These are phyloP conservation scores for Chrysosporium queenslandicum DNA, from an alignment of 2,329 filamentous ascomycete genomes.

Conservation along the genomic window DNA sequence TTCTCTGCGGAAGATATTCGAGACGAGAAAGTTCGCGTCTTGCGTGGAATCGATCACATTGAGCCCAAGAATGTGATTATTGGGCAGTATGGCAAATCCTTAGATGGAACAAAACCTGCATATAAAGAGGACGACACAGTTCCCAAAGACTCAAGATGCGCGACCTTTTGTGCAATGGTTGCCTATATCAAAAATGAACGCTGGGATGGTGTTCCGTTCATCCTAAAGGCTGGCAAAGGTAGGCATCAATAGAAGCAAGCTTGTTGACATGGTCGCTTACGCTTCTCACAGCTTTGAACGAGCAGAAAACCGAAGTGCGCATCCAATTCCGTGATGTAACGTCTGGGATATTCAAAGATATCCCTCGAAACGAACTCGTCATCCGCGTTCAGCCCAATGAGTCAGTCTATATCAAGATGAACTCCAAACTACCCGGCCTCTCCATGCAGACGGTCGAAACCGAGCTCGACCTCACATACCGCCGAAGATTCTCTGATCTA, in stretches of 20 bases:
- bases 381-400: conserved; percentile 99
- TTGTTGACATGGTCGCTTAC: not conserved
- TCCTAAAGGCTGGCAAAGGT: conserved; percentile 94
- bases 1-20: conserved; percentile 97
- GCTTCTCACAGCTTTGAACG: conserved; percentile 64
- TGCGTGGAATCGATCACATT: conserved; percentile 84
- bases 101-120: conserved; percentile 89
- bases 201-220: conserved; percentile 98
- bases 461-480: conserved; percentile 95
- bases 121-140: conserved; percentile 99
- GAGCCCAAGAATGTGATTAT: conserved; percentile 99
- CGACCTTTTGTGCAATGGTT: conserved; percentile 94
- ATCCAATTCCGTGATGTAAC: conserved; percentile 99
- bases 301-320: conserved; percentile 98
- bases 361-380: conserved; percentile 96
- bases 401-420: conserved; percentile 99
- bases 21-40: conserved; percentile 92
- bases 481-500: conserved; percentile 94
- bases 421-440: conserved; percentile 94
- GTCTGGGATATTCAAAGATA: conserved; percentile 99
- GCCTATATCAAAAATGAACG: conserved; percentile 99
- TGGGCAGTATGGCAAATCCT: conserved; percentile 91
- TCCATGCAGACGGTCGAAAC: conserved; percentile 99
- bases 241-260: not conserved
- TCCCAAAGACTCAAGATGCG: conserved; percentile 91